Evolutionary conservation across 306 rosid genomes (phyloP).

Genomic region (Pachyrhizus erosus): DNA sequence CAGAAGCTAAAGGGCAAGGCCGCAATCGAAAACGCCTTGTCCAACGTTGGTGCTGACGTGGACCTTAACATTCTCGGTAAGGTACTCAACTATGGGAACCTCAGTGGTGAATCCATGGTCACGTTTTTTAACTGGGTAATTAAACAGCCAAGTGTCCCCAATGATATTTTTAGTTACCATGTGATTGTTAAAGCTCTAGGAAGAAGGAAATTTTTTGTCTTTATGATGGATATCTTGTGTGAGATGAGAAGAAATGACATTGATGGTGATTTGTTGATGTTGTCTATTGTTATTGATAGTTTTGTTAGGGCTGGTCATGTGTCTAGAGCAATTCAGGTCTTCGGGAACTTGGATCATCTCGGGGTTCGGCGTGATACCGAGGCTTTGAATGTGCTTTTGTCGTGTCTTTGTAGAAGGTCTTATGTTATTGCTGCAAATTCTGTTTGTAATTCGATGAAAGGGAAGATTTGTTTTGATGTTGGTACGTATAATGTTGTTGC

Average conservation of each 20-base stretch:
- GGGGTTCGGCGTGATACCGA: conserved; percentile 59
- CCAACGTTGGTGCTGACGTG: conserved; percentile 53
- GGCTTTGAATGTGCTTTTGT: conserved; percentile 69
- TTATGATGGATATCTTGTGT: conserved; percentile 55
- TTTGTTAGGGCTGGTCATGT: conserved; percentile 71
- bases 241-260: conserved; percentile 54
- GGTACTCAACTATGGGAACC: conserved; percentile 68
- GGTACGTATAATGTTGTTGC: conserved; percentile 60
- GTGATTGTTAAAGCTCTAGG: conserved; percentile 78
- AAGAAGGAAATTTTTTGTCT: conserved; percentile 69
- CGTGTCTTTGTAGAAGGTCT: conserved; percentile 65
- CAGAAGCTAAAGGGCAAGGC: conserved; percentile 74
- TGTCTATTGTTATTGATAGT: conserved; percentile 73
- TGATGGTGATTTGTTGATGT: conserved; percentile 53
- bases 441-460: conserved; percentile 61
- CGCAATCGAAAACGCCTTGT: conserved; percentile 69
- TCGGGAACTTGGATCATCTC: conserved; percentile 60
- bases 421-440: conserved; percentile 72
- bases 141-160: conserved; percentile 61
- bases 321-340: conserved; percentile 66
- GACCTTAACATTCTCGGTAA: conserved; percentile 53
- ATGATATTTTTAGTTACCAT: conserved; percentile 49
- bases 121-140: conserved; percentile 81
- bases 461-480: conserved; percentile 58
- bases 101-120: conserved; percentile 75